Conservation (phyloP, 2,329 filamentous ascomycete genomes). For the Fusarium clavum region DNA sequence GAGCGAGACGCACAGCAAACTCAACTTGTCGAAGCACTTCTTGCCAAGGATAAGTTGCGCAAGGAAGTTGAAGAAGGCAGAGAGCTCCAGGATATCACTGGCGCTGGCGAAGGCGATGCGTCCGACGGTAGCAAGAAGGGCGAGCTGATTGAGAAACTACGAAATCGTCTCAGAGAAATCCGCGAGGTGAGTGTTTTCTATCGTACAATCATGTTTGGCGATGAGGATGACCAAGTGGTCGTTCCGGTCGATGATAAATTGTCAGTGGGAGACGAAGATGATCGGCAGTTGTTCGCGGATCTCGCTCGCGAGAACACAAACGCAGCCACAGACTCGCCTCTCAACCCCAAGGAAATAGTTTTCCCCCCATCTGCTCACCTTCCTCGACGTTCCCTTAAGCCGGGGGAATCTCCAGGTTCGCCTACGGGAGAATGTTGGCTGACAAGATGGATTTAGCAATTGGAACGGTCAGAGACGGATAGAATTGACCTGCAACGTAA, state of each 20-base stretch:
- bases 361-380: conserved; percentile 3
- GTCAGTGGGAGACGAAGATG: background rate
- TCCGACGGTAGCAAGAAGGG: conserved; percentile 55
- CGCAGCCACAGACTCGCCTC: background rate
- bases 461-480: conserved; percentile 68
- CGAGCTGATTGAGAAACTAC: conserved; percentile 70
- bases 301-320: background rate
- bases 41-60: conserved; percentile 70
- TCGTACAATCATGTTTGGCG: conserved; percentile 14
- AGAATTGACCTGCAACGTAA: conserved; percentile 66
- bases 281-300: background rate
- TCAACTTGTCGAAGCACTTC: conserved; percentile 69
- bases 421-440: conserved; percentile 14
- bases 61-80: conserved; percentile 63
- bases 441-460: conserved; percentile 58
- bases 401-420: background rate
- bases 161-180: conserved; percentile 65
- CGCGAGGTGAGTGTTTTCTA: conserved; percentile 64
- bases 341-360: background rate
- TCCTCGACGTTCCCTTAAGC: conserved; percentile 6
- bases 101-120: conserved; percentile 50
- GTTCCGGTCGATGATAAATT: background rate
- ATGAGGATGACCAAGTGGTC: conserved; percentile 26
- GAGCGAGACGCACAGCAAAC: conserved; percentile 69
- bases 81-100: conserved; percentile 55